Evolutionary conservation across 805 yeast species (phyloP), one percentile per base, ranked within the genome.

Genomic region (Novakomyces olei): DNA sequence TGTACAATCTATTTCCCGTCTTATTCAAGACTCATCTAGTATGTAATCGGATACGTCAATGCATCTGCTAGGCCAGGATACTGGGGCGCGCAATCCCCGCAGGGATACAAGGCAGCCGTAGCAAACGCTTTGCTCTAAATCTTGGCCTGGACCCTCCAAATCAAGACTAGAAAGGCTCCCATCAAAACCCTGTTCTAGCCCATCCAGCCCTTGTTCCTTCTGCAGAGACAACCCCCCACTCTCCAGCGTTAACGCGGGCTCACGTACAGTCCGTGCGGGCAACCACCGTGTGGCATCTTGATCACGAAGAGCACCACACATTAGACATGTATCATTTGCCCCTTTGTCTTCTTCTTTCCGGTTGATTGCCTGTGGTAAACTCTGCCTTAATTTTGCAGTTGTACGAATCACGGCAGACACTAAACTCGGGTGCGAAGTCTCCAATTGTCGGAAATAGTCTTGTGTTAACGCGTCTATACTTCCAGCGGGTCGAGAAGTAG

Each of bases 391-490:
- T 48, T 85, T 81, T 30, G 72, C 72, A 4, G 88, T 93, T 0
- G 92, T 81, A 41, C 78, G 72, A 9, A 81, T 81, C 15, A 85
- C 95, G 0, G 96, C 83, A 0, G 94, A 75, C 2, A 83, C 81
- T 2, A 85, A 77, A 36, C 85, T 78, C 0, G 92, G 81, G 46
- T 81, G 81, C 10, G 71, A 81, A 4, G 61, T 61, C 44, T 79
- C 92, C 16, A 83, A 67, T 22, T 61, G 60, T 19, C 57, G 61
- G 43, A 79, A 79, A 50, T 85, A 85, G 32, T 69, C 65, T 18
- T 68, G 58, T 1, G 81, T 71, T 32, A 85, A 60, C 45, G 79
- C 91, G 43, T 77, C 73, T 14, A 85, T 72, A 36, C 43, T 6
- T 37, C 36, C 3, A 58, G 37, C 15, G 30, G 25, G 24, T 12